phyloP scores from a whole-genome alignment of 2,329 filamentous ascomycete genomes.

The Pyrenochaeta sp. region DNA sequence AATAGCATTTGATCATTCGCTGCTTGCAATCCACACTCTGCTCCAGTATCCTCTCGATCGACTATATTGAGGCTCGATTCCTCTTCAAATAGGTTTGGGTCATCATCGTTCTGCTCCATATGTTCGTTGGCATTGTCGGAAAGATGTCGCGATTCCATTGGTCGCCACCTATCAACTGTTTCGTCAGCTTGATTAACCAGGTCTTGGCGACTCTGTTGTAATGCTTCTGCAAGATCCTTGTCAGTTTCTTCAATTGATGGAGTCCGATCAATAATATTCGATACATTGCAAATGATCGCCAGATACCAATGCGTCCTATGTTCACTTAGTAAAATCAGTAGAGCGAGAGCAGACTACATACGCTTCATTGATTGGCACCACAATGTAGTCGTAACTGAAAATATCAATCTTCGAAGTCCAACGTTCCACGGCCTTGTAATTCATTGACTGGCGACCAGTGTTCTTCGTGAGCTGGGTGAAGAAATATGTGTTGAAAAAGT shows the following conservation, averaged over 20 bases:
- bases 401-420: constrained; percentile 91
- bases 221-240: constrained; percentile 1
- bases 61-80: constrained; percentile 28
- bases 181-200: background rate
- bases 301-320: constrained; percentile 81
- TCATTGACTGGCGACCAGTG: constrained; percentile 66
- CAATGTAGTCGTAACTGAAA: constrained; percentile 84
- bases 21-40: background rate
- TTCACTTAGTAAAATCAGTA: constrained; percentile 7
- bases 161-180: background rate
- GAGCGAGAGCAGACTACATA: constrained; percentile 15
- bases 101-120: constrained; percentile 12
- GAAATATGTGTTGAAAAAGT: constrained; percentile 95
- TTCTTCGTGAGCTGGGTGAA: constrained; percentile 75
- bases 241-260: constrained; percentile 22
- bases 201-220: background rate
- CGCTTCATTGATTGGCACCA: constrained; percentile 90
- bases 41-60: constrained; percentile 22
- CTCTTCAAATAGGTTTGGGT: constrained; percentile 32
- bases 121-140: background rate
- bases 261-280: constrained; percentile 67
- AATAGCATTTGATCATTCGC: background rate
- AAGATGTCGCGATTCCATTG: background rate
- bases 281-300: constrained; percentile 91
- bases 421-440: constrained; percentile 83